Base-by-base conservation (phyloP, 2,329 filamentous ascomycete genomes). In the Chaetothyriales sp. region DNA sequence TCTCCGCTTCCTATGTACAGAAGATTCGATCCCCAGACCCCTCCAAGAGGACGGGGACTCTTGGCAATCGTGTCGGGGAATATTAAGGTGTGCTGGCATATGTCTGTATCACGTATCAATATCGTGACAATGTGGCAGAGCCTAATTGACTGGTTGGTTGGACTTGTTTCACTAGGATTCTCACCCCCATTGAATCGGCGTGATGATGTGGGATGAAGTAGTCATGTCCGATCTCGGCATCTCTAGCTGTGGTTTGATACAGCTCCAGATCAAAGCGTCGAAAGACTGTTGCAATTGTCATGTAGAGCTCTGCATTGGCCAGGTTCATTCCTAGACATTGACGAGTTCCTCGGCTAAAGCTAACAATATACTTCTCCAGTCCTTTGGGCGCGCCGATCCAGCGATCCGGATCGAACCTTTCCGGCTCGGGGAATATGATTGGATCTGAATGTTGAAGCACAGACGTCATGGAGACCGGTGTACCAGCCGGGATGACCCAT, bases 281-380 rank as follows among this genome's bases (percentile, higher is more conserved):
- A 9, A 64, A 48, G 10, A 65, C 43, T 20, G 55, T 58, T 3
- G 56, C 60, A 8, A 65, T 49, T 18, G 52, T 55, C 12, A 63
- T 44, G 54, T 63, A 59, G 18, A 65, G 44, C 49, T 63, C 57
- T 18, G 60, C 60, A 15, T 53, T 57, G 39, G 61, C 60, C 18
- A 63, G 51, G 36, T 66, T 67, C 9, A 70, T 62, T 0, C 70
- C 70, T 10, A 73, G 55, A 54, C 70, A 73, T 9, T 59, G 58
- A 12, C 70, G 59, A 3, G 65, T 66, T 0, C 72, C 71, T 39
- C 65, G 65, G 2, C 64, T 62, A 52, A 72, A 72, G 0, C 61
- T 62, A 4, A 71, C 64, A 46, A 69, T 62, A 52, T 67, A 71
- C 26, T 63, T 63, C n/a, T 67, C 65, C 5, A 68, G 56, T 18